Conservation (phyloP, 192 early-diverging fungal genomes). For the Podila epicladia region DNA sequence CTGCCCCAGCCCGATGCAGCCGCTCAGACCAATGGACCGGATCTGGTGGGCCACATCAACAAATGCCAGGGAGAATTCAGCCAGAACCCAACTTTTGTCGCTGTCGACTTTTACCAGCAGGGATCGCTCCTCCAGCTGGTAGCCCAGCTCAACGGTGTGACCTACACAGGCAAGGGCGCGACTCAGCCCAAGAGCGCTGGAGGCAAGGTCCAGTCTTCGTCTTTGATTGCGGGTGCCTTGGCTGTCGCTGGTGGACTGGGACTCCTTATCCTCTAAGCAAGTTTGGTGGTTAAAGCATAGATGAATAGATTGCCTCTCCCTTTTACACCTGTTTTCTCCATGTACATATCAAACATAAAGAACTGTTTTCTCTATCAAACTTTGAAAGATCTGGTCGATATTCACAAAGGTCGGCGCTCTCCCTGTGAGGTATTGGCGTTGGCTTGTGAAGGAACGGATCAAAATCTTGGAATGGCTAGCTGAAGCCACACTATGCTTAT, state of each 20-base stretch:
- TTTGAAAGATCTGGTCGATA: too few species aligned
- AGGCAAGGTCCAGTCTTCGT: not conserved
- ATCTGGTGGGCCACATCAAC: slow-evolving; percentile 65
- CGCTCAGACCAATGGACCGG: slow-evolving; percentile 61
- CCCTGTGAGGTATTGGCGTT: too few species aligned
- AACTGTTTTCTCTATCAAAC: not conserved
- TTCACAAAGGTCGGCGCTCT: too few species aligned
- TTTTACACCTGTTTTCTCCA: not conserved
- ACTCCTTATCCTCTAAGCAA: not conserved
- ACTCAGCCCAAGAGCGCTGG: slow-evolving; percentile 22
- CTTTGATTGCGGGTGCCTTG: not conserved
- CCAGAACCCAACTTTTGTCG: slow-evolving; percentile 72
- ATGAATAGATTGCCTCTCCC: not conserved
- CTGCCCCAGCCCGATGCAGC: slow-evolving; percentile 64
- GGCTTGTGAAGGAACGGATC: too few species aligned
- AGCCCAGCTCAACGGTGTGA: slow-evolving; percentile 63
- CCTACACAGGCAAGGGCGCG: slow-evolving; percentile 35
- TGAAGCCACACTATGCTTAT: too few species aligned
- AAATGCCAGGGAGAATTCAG: slow-evolving; percentile 58
- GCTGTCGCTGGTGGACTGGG: not conserved
- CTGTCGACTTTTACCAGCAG: slow-evolving; percentile 80
- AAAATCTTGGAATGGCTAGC: too few species aligned
- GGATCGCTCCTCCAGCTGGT: slow-evolving; percentile 61
- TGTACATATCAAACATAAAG: not conserved
- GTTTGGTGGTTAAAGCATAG: not conserved